Conservation (phyloP, 768 basidiomycete species). For the Tephrocybe sp. region DNA sequence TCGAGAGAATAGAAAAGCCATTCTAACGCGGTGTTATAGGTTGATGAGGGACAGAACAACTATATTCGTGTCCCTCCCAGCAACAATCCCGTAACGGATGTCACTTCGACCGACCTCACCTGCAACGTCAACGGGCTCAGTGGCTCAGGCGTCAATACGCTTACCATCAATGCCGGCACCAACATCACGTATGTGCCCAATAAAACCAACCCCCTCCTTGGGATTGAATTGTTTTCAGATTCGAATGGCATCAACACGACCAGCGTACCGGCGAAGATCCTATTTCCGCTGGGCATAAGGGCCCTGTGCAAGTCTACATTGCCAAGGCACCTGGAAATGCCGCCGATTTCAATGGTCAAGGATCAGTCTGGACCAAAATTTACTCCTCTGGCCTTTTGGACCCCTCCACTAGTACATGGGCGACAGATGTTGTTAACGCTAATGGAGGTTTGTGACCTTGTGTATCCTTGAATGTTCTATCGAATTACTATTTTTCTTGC, state of each 20-base stretch:
- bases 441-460: slow-evolving; percentile 28
- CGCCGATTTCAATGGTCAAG: slow-evolving; percentile 43
- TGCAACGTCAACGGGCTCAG: slow-evolving; percentile 52
- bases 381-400: slow-evolving; percentile 46
- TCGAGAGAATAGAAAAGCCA: background rate
- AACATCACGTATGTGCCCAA: slow-evolving; percentile 34
- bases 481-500: background rate
- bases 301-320: slow-evolving; percentile 47
- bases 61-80: slow-evolving; percentile 45
- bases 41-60: slow-evolving; percentile 43
- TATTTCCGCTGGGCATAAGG: slow-evolving; percentile 49
- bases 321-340: slow-evolving; percentile 47
- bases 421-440: slow-evolving; percentile 48
- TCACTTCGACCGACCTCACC: slow-evolving; percentile 48
- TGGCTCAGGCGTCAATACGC: slow-evolving; percentile 31
- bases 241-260: slow-evolving; percentile 55
- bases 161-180: slow-evolving; percentile 39
- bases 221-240: slow-evolving; percentile 20
- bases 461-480: background rate
- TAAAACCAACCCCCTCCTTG: background rate
- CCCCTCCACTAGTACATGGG: slow-evolving; percentile 35
- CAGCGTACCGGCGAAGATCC: slow-evolving; percentile 52
- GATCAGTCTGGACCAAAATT: slow-evolving; percentile 53
- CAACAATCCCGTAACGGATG: slow-evolving; percentile 56
- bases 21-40: slow-evolving; percentile 21